Evolutionary conservation across 768 basidiomycete species (phyloP).

Genomic region (Tylopilus cervinicoccineus): DNA sequence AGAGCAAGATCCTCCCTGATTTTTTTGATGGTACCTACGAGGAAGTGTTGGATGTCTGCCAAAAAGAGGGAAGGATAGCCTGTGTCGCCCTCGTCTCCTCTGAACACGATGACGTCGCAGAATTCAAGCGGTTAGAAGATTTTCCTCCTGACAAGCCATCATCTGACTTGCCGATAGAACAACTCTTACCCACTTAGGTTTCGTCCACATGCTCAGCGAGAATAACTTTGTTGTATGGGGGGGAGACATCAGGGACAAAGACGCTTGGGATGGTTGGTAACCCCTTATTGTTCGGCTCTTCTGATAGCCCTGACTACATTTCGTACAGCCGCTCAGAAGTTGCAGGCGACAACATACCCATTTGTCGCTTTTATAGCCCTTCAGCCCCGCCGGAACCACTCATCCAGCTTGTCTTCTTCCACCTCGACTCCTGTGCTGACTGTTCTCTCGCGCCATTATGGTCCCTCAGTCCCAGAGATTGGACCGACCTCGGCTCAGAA

Average conservation of each 20-base stretch:
- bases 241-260: conserved; percentile 79
- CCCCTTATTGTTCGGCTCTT: not conserved
- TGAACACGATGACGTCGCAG: conserved; percentile 86
- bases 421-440: conserved; percentile 54
- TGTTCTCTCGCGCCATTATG: conserved; percentile 83
- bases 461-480: conserved; percentile 46
- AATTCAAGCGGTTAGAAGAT: conserved; percentile 71
- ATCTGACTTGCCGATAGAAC: conserved; percentile 37
- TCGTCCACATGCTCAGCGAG: conserved; percentile 66
- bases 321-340: conserved; percentile 53
- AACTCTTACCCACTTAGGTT: conserved; percentile 69
- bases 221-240: conserved; percentile 88
- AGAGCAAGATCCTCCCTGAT: conserved; percentile 62
- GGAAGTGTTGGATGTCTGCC: conserved; percentile 63
- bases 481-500: conserved; percentile 59
- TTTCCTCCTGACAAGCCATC: not conserved
- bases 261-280: conserved; percentile 69
- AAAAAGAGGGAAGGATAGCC: conserved; percentile 68
- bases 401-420: conserved; percentile 32
- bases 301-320: not conserved
- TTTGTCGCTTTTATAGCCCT: conserved; percentile 90
- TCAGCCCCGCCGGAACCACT: conserved; percentile 58
- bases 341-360: conserved; percentile 88
- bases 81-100: conserved; percentile 82
- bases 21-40: conserved; percentile 84